Evolutionary conservation across 176 grass and related monocot species (phyloP).

Genomic region (Aegilops umbellulata): DNA sequence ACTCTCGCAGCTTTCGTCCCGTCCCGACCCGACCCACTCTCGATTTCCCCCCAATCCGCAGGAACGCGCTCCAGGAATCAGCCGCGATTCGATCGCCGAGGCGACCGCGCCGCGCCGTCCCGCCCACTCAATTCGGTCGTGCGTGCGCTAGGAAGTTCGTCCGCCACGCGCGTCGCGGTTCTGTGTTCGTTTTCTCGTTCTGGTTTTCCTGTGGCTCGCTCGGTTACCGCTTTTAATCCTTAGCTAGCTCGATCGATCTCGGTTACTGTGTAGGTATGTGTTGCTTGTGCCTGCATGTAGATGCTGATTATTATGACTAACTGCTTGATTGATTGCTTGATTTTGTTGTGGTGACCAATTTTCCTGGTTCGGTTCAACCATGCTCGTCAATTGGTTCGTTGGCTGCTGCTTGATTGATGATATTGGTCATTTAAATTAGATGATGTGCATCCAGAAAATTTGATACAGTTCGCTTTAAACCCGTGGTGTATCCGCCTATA

Average conservation of each 20-base stretch:
- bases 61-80: slow-evolving; percentile 21
- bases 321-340: background rate
- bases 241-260: background rate
- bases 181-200: background rate
- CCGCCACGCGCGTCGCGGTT: slow-evolving; percentile 41
- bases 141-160: slow-evolving; percentile 57
- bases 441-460: background rate
- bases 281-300: background rate
- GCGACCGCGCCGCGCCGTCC: slow-evolving; percentile 18
- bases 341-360: background rate
- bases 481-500: no score
- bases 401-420: background rate
- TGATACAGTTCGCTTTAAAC: background rate
- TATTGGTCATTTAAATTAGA: background rate
- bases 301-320: background rate
- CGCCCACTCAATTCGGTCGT: slow-evolving; percentile 32
- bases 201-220: slow-evolving; percentile 13
- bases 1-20: background rate
- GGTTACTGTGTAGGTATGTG: slow-evolving; percentile 24
- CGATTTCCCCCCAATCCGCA: background rate
- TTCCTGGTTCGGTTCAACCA: background rate
- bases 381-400: background rate
- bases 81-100: background rate
- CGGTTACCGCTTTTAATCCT: slow-evolving; percentile 1
- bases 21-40: background rate